These are phyloP conservation scores for Beauveria sp. DNA, from an alignment of 2,329 filamentous ascomycete species.

Conservation along the genomic window DNA sequence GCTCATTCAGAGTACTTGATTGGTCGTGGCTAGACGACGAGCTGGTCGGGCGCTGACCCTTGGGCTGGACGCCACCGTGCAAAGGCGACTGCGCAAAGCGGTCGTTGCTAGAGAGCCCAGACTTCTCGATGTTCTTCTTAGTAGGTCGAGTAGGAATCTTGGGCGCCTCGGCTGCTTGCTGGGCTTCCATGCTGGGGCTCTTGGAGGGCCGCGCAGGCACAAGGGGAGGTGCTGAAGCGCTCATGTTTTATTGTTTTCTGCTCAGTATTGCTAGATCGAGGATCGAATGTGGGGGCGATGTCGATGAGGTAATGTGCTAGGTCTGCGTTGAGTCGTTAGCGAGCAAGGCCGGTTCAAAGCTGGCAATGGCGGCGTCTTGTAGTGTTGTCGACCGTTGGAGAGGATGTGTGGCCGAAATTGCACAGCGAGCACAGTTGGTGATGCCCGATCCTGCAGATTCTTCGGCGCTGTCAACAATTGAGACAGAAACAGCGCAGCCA, in stretches of 20 bases:
- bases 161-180: slow-evolving; percentile 17
- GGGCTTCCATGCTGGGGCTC: slow-evolving; percentile 38
- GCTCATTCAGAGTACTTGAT: slow-evolving; percentile 29
- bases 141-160: slow-evolving; percentile 71
- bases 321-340: background rate
- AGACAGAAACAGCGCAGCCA: background rate
- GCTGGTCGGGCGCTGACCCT: slow-evolving; percentile 32
- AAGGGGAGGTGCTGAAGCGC: slow-evolving; percentile 42
- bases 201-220: slow-evolving; percentile 51
- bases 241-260: slow-evolving; percentile 29
- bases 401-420: background rate
- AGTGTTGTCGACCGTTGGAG: background rate
- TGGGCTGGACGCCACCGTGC: slow-evolving; percentile 57
- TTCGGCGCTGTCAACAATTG: background rate
- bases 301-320: background rate
- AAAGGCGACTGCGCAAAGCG: slow-evolving; percentile 80
- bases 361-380: background rate
- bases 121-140: slow-evolving; percentile 65
- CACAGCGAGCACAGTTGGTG: background rate
- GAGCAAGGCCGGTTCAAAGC: background rate
- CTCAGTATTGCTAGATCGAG: background rate
- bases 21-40: slow-evolving; percentile 26
- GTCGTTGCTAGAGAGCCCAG: slow-evolving; percentile 67
- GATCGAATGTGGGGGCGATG: background rate
- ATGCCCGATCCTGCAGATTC: background rate